Evolutionary conservation across 2,329 filamentous ascomycete genomes (phyloP), one percentile per base, ranked within the genome.

Genomic region (Moelleriella libera): DNA sequence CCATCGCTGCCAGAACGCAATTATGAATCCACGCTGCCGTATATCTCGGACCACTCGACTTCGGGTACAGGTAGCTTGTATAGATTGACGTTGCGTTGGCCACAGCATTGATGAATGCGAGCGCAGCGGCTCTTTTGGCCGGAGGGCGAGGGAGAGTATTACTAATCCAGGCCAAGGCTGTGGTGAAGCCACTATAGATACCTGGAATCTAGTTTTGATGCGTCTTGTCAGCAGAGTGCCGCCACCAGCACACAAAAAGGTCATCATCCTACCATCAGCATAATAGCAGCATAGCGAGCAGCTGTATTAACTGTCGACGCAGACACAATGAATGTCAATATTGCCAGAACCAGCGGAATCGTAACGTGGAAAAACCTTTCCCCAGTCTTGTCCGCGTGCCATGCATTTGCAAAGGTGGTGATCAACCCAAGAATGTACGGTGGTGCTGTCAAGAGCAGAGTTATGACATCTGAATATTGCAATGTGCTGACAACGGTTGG

Each of bases 101-200:
- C 10, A 58, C 50, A 39, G 81, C 80, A 58, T 90, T 90, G 63
- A 89, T 86, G 51, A 83, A 80, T 1, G 84, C 85, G 5, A 90
- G 61, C 0, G 83, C 83, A 0, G 83, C 69, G 1, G 71, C 71
- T 50, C 83, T 75, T 66, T 89, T 89, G 2, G 84, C 80, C 0
- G 84, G 82, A 4, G 86, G 85, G 5, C 85, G 76, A 0, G 85
- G 84, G 46, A 90, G 71, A 1, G 80, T 83, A 58, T 84, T 86
- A 44, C 75, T 79, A 52, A 89, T 87, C 85, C 85, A 92, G 2
- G 80, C 75, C 4, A 86, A 67, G 1, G 72, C 72, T 1, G 85
- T 80, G 1, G 83, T 83, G 57, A 80, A 87, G 44, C 77, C 75
- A 1, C 75, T 73, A 56, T 84, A 85, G 3, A 82, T 67, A 0